phyloP scores from a whole-genome alignment of 305 asterid genomes.

The Fraxinus floribunda region DNA sequence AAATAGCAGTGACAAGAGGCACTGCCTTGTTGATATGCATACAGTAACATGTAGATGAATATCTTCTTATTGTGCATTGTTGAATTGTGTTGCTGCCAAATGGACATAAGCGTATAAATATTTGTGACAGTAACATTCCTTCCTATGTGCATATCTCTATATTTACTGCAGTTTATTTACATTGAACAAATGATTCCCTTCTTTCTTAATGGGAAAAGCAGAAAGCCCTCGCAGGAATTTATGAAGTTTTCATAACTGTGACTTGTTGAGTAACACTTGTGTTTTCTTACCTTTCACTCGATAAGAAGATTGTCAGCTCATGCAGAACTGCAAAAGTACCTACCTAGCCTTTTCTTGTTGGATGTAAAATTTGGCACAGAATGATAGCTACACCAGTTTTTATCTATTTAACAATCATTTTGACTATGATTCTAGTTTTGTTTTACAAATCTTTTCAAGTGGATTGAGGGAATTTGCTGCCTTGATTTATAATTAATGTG shows the following conservation, averaged over 20 bases:
- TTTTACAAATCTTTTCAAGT: constrained; percentile 5
- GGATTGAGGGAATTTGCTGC: constrained; percentile 13
- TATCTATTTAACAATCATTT: not conserved
- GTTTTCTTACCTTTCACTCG: not conserved
- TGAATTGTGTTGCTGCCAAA: constrained; percentile 7
- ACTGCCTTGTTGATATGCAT: constrained; percentile 1
- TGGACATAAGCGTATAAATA: constrained; percentile 9
- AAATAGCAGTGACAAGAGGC: not conserved
- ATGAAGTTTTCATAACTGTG: not conserved
- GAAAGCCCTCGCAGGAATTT: constrained; percentile 3
- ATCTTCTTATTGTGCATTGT: constrained; percentile 5
- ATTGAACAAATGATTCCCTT: not conserved
- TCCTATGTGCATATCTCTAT: not conserved
- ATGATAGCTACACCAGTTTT: constrained; percentile 6
- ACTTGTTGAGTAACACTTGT: not conserved
- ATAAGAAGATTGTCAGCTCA: not conserved
- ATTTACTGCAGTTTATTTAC: not conserved
- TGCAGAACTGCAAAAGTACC: not conserved
- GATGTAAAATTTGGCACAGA: not conserved
- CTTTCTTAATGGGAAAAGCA: not conserved
- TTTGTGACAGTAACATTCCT: not conserved
- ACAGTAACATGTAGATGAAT: not conserved
- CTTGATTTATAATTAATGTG: not conserved
- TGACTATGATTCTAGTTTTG: constrained; percentile 4
- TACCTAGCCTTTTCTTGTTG: not conserved